Evolutionary conservation across 1,284 basidiomycete genomes (phyloP).

Genomic region (Sporisorium exsertum): DNA sequence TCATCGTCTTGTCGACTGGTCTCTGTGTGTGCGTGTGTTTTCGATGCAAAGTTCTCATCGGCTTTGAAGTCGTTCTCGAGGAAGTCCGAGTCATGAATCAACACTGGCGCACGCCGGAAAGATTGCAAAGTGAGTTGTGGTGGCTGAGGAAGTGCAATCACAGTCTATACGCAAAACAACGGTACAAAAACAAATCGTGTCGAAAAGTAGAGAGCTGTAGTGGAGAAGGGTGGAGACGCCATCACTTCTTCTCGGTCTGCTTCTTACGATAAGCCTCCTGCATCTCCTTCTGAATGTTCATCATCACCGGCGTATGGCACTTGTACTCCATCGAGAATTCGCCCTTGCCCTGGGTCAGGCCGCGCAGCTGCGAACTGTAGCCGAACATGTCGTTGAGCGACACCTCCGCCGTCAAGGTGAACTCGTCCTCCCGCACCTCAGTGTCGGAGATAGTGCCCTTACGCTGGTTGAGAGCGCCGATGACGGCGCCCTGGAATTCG

Average conservation of each 20-base stretch:
- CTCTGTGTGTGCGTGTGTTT: neutral
- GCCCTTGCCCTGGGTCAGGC: constrained; percentile 80
- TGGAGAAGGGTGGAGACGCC: neutral
- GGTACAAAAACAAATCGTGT: constrained; percentile 6
- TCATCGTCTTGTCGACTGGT: neutral
- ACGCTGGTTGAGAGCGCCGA: constrained; percentile 92
- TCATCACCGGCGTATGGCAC: constrained; percentile 84
- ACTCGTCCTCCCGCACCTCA: constrained; percentile 97
- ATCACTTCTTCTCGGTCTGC: constrained; percentile 48
- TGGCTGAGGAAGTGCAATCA: constrained; percentile 1
- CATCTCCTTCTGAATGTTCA: constrained; percentile 86
- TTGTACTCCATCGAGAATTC: constrained; percentile 87
- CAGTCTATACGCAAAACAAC: constrained; percentile 24
- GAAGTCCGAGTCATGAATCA: too few species aligned
- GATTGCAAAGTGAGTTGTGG: constrained; percentile 28
- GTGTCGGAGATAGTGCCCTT: constrained; percentile 95
- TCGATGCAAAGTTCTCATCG: too few species aligned
- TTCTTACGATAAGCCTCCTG: constrained; percentile 72
- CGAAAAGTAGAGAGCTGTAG: neutral
- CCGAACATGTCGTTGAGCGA: constrained; percentile 99
- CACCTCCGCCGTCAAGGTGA: constrained; percentile 90
- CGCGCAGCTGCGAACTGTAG: constrained; percentile 77
- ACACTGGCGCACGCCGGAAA: neutral
- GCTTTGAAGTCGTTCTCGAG: too few species aligned
- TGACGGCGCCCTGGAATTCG: constrained; percentile 97